Evolutionary conservation across 2,329 filamentous ascomycete species (phyloP), one percentile per base, ranked within the genome.

Genomic region (Fusarium palustre): DNA sequence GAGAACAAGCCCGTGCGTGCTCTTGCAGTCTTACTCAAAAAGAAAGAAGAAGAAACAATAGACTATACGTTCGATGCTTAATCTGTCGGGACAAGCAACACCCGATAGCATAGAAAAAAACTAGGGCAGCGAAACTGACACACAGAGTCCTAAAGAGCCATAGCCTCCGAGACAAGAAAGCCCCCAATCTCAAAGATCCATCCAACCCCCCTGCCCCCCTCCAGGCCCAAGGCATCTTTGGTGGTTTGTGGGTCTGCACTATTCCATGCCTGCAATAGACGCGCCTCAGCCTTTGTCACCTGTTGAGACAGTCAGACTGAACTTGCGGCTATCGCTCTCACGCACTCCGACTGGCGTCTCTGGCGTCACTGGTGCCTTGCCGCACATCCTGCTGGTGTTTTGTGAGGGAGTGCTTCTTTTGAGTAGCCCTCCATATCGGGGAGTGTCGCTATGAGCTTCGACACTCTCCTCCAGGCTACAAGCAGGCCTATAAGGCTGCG

Each of bases 401-500:
- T 63, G 50, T 59, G 46, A 62, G 41, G 67, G 45, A 41, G 71
- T 64, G 62, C 16, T 34, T 49, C 56, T 61, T 39, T 62, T 58
- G 45, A 66, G 53, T 54, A 60, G 57, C 33, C 46, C 55, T 62
- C 64, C 55, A 49, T 34, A 42, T 28, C 34, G 36, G 63, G 72
- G 73, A 12, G 72, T 74, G 73, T n/a, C 55, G 46, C 52, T 74
- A 75, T 54, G 48, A 48, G 25, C 55, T 60, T 66, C 39, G 33
- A 59, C 63, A 28, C 52, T 59, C 55, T 63, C 57, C 64, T 76
- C 75, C 71, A 78, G 76, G 75, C 76, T 76, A 65, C 76, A 73
- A 74, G 69, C 72, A 69, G 66, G 69, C 59, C 69, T 87, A 87
- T 87, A 87, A 87, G 85, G 84, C 82, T 84, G 75, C 81, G 81